Conservation (phyloP, 805 yeast species). For the Suhomyces pyralidae region DNA sequence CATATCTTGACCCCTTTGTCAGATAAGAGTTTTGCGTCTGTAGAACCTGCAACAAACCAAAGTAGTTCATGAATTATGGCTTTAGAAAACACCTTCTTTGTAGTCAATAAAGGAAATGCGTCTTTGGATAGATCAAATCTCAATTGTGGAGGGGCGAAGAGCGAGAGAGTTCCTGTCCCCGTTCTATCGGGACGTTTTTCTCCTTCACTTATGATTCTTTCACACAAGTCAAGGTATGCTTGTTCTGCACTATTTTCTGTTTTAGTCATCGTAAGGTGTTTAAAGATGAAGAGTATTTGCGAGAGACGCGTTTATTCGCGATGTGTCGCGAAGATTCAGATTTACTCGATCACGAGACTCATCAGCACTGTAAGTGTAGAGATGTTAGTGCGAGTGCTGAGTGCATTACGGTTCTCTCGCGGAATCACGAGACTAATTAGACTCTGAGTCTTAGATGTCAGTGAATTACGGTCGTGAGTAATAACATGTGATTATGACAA, state of each 20-base stretch:
- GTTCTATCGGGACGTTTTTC: slow-evolving; percentile 94
- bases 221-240: slow-evolving; percentile 82
- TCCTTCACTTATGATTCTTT: slow-evolving; percentile 73
- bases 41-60: slow-evolving; percentile 90
- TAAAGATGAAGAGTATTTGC: neutral
- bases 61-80: slow-evolving; percentile 86
- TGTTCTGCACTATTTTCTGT: slow-evolving; percentile 60
- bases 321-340: neutral
- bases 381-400: too few relatives aligned
- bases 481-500: too few relatives aligned
- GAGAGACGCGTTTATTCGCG: neutral
- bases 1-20: slow-evolving; percentile 93
- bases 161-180: slow-evolving; percentile 89
- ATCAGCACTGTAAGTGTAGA: too few relatives aligned
- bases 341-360: neutral
- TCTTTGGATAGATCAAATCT: slow-evolving; percentile 74
- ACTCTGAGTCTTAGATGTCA: neutral
- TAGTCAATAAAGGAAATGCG: slow-evolving; percentile 82
- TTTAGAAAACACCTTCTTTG: slow-evolving; percentile 85
- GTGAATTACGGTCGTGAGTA: neutral
- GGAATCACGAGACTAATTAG: neutral
- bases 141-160: slow-evolving; percentile 95
- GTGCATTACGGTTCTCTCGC: too few relatives aligned
- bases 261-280: slow-evolving; percentile 3
- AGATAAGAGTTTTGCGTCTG: slow-evolving; percentile 76